These are phyloP conservation scores for Penicillium robsamsonii DNA, from an alignment of 495 filamentous ascomycete genomes.

Conservation along the genomic window DNA sequence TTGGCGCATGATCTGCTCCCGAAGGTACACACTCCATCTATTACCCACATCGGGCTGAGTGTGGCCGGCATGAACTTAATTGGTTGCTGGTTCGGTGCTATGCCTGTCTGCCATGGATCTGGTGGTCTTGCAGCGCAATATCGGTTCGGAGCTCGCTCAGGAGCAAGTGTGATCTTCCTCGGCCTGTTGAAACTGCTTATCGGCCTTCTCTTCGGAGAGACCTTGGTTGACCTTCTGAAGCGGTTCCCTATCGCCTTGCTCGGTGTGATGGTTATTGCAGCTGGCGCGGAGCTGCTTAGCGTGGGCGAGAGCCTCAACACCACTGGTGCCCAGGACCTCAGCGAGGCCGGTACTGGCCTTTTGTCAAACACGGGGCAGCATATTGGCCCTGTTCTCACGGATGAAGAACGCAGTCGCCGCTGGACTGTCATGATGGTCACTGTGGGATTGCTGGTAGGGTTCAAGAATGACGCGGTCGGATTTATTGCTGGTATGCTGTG, in stretches of 20 bases:
- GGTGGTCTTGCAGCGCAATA: constrained; percentile 88
- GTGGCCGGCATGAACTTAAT: constrained; percentile 79
- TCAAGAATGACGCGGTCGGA: constrained; percentile 83
- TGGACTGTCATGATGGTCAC: constrained; percentile 91
- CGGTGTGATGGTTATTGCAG: constrained; percentile 84
- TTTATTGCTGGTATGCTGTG: constrained; percentile 79
- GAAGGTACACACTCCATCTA: constrained; percentile 58
- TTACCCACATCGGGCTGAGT: constrained; percentile 73
- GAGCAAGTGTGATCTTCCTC: constrained; percentile 75
- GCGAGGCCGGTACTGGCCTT: constrained; percentile 28
- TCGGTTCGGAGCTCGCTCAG: constrained; percentile 85
- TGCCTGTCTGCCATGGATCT: constrained; percentile 94
- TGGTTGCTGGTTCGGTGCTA: constrained; percentile 86
- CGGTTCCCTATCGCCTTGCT: constrained; percentile 71
- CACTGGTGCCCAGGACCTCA: constrained; percentile 60
- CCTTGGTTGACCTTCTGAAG: constrained; percentile 62
- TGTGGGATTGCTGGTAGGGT: constrained; percentile 74
- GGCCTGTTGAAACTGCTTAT: constrained; percentile 73
- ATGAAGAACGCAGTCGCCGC: constrained; percentile 62
- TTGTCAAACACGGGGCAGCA: constrained; percentile 42
- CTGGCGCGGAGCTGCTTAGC: constrained; percentile 79
- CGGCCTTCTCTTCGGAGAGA: constrained; percentile 69
- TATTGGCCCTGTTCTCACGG: constrained; percentile 44
- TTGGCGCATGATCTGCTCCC: constrained; percentile 74
- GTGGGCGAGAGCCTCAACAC: constrained; percentile 81